These are phyloP conservation scores for Mariannaea elegans DNA, from an alignment of 2,329 filamentous ascomycete genomes.

Conservation along the genomic window DNA sequence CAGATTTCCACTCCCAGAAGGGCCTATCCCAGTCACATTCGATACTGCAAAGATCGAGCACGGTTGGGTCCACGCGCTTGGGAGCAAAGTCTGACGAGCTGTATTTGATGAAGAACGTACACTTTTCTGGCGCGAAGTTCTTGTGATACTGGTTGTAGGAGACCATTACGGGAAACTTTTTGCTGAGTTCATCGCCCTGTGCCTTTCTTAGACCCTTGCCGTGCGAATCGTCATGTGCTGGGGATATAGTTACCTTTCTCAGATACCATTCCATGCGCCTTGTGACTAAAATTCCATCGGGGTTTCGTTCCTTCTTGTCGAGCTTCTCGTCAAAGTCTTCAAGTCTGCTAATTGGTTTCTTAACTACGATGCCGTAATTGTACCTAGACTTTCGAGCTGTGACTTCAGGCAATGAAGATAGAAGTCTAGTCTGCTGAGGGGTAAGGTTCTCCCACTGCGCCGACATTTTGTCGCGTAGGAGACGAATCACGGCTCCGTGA, in stretches of 20 bases:
- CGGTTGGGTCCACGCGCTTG: background rate
- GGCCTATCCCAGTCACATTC: slow-evolving; percentile 21
- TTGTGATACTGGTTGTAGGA: background rate
- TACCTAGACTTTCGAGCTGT: slow-evolving; percentile 3
- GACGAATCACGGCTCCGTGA: slow-evolving; percentile 7
- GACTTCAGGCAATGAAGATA: background rate
- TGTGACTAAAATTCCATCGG: background rate
- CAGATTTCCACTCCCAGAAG: slow-evolving; percentile 1
- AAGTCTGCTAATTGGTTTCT: background rate
- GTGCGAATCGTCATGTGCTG: background rate
- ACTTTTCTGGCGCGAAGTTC: background rate
- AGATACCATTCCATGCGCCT: slow-evolving; percentile 12
- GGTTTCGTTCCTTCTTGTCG: background rate
- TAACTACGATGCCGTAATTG: background rate
- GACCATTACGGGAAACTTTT: background rate
- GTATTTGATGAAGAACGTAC: slow-evolving; percentile 1
- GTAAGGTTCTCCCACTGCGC: background rate
- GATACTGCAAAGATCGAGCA: slow-evolving; percentile 4
- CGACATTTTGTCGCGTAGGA: slow-evolving; percentile 1
- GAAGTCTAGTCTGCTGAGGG: background rate
- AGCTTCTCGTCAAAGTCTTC: background rate
- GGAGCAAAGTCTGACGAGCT: background rate
- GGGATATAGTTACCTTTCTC: background rate
- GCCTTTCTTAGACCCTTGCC: background rate
- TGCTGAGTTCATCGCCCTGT: slow-evolving; percentile 1